These are phyloP conservation scores for Yamadazyma membranifaciens DNA, from an alignment of 1,139 yeast genomes.

Conservation along the genomic window DNA sequence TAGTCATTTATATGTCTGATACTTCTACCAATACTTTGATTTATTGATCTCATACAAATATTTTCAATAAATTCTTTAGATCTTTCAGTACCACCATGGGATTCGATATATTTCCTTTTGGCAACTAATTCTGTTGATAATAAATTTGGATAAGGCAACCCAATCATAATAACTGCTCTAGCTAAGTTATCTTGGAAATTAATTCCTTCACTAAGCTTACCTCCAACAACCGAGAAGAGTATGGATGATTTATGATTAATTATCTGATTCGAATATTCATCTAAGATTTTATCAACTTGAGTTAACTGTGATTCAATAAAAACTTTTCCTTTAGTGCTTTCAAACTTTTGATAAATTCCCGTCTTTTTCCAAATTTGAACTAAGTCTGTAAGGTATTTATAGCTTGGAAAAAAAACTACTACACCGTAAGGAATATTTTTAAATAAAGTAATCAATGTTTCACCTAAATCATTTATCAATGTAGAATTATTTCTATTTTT, in stretches of 20 bases:
- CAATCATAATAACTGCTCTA: conserved; percentile 83
- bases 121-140: conserved; percentile 82
- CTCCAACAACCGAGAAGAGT: conserved; percentile 87
- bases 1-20: conserved; percentile 83
- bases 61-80: conserved; percentile 74
- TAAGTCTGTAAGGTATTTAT: conserved; percentile 60
- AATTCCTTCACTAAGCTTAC: conserved; percentile 91
- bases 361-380: conserved; percentile 49
- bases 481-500: conserved; percentile 50
- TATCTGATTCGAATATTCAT: conserved; percentile 46
- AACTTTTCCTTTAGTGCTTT: conserved; percentile 33
- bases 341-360: conserved; percentile 31
- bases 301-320: conserved; percentile 57
- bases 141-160: conserved; percentile 87
- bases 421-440: conserved; percentile 67
- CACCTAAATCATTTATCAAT: conserved; percentile 56
- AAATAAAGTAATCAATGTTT: conserved; percentile 41
- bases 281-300: conserved; percentile 45
- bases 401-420: conserved; percentile 85
- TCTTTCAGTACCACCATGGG: conserved; percentile 48
- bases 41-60: conserved; percentile 87
- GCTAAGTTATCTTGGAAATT: conserved; percentile 87
- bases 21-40: conserved; percentile 92
- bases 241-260: conserved; percentile 53
- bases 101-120: conserved; percentile 63